These are phyloP conservation scores for Dactylella cylindrospora DNA, from an alignment of 2,329 filamentous ascomycete genomes.

Conservation along the genomic window DNA sequence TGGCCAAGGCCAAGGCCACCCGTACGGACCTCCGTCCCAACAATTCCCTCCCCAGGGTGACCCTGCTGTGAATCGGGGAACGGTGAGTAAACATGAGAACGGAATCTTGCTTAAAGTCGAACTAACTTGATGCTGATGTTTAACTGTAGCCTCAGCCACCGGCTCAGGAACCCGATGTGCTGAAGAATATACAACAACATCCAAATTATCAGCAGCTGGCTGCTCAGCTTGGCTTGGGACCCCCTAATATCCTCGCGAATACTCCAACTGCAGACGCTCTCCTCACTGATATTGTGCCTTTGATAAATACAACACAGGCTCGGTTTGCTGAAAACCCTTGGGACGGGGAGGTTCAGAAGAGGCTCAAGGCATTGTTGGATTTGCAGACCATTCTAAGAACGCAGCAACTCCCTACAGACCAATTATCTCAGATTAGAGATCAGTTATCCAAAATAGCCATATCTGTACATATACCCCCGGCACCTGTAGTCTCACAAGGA, in stretches of 20 bases:
- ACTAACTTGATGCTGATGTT: conserved; percentile 4
- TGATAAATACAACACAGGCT: conserved; percentile 71
- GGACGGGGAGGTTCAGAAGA: conserved; percentile 73
- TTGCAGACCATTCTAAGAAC: conserved; percentile 77
- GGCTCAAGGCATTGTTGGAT: conserved; percentile 80
- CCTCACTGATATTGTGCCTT: conserved; percentile 76
- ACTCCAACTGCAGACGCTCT: conserved; percentile 66
- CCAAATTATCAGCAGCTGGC: conserved; percentile 48
- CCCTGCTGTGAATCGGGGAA: conserved; percentile 7
- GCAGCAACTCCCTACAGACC: conserved; percentile 74
- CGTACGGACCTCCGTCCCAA: conserved; percentile 20
- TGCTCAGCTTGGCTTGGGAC: conserved; percentile 47
- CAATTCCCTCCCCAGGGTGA: conserved; percentile 14
- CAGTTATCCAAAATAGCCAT: conserved; percentile 76
- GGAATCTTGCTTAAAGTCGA: background rate
- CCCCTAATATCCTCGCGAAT: conserved; percentile 51
- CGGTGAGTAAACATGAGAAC: conserved; percentile 1
- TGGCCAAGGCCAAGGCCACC: conserved; percentile 26
- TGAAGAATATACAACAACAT: conserved; percentile 3
- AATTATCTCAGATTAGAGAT: conserved; percentile 79
- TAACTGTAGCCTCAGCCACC: conserved; percentile 10
- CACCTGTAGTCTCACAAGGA: conserved; percentile 47
- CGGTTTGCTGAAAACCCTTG: conserved; percentile 75
- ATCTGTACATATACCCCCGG: conserved; percentile 52
- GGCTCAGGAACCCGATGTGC: conserved; percentile 10